Base-by-base conservation (phyloP, 768 basidiomycete genomes). In the Agaricus sinodeliciosus region DNA sequence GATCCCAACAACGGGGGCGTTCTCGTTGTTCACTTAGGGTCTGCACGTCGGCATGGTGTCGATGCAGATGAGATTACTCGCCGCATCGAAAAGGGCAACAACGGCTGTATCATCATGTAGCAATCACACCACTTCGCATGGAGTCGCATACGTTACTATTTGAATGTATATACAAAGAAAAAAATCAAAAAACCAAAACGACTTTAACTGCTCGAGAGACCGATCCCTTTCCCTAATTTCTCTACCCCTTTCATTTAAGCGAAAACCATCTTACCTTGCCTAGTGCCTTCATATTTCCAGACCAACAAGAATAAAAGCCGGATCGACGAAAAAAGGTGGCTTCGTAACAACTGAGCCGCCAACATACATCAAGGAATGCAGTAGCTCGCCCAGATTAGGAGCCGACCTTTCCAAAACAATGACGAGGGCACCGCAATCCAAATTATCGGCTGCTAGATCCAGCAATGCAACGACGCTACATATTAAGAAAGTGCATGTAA, bases 361-460 rank as follows among this genome's bases (percentile, higher is more conserved):
- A 48, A 94, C 88, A 68, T 94, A 94, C 88, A 94, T 90, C 57
- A 94, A 76, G 46, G 92, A 87, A 63, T 94, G 93, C 35, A 94
- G 73, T 52, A 93, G 72, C 61, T 82, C 80, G 59, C 85, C 79
- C 50, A 94, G 75, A 50, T 77, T 79, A 15, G 81, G 78, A 39
- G 83, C 86, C 0, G 82, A 75, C 59, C 85, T 80, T 66, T 90
- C 87, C 51, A 94, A 72, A 35, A 78, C 85, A 58, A 94, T 90
- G 55, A 93, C 78, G 40, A 94, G 77, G 15, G 85, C 82, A 39
- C 79, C 78, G 67, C 90, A 92, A 60, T 77, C 77, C 40, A 94
- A 75, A 52, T 78, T 82, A 67, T 94, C 92, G 67, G 90, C 89
- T 49, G 92, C 91, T 28, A 93, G 75, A 63, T 94, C 92, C 61